Evolutionary conservation across 768 basidiomycete species (phyloP).

Genomic region (Lactifluus volemus): DNA sequence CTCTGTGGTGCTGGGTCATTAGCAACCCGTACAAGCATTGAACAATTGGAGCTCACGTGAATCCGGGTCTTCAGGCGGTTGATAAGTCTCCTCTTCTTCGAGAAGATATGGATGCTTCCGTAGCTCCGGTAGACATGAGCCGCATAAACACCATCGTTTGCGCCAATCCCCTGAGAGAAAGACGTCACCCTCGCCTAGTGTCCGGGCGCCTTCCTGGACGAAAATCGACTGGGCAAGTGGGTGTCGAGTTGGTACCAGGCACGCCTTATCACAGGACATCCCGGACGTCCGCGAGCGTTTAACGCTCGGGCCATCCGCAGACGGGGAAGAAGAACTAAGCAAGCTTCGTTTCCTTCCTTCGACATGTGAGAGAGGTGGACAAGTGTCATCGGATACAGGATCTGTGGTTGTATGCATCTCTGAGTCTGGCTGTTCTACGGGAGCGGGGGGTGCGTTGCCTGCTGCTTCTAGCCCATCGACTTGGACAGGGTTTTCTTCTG

Average conservation of each 20-base stretch:
- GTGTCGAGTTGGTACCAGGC: conserved; percentile 50
- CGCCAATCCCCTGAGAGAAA: conserved; percentile 71
- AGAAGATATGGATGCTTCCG: conserved; percentile 50
- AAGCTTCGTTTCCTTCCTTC: conserved; percentile 37
- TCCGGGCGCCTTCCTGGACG: conserved; percentile 21
- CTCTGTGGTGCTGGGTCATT: conserved; percentile 30
- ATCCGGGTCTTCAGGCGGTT: conserved; percentile 82
- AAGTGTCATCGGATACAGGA: not conserved
- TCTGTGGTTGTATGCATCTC: not conserved
- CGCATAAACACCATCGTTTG: conserved; percentile 72
- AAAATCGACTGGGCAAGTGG: conserved; percentile 39
- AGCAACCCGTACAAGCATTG: not conserved
- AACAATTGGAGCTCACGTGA: conserved; percentile 41
- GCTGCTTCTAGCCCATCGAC: conserved; percentile 6
- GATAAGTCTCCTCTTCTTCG: conserved; percentile 76
- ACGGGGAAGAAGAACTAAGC: conserved; percentile 20
- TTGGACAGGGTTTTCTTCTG: conserved; percentile 21
- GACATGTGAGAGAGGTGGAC: not conserved
- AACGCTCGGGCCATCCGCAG: conserved; percentile 29
- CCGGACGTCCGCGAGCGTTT: conserved; percentile 39
- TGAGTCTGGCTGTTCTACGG: not conserved
- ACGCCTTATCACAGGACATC: conserved; percentile 31
- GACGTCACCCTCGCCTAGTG: conserved; percentile 56
- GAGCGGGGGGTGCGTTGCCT: not conserved
- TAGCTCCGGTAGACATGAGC: conserved; percentile 50